These are phyloP conservation scores for Calonectria multiphialidica DNA, from an alignment of 2,329 filamentous ascomycete species.

Conservation along the genomic window DNA sequence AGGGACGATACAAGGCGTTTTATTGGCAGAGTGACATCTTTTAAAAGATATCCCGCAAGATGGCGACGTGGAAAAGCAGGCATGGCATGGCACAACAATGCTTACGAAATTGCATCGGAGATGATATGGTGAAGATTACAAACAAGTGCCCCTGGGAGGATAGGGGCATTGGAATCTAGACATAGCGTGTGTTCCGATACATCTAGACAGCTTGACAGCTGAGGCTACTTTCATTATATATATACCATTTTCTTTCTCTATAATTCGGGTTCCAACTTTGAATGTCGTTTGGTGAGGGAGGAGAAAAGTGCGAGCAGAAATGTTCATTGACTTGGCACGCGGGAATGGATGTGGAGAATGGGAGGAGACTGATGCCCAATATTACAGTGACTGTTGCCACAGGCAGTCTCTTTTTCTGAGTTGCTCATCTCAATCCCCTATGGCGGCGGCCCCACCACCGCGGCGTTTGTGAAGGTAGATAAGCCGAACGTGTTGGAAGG, in stretches of 20 bases:
- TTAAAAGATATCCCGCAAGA: conserved; percentile 25
- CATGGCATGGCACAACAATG: conserved; percentile 4
- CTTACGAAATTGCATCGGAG: conserved; percentile 15
- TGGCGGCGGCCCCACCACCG: not conserved
- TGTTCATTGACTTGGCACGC: no score
- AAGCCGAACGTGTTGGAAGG: not conserved
- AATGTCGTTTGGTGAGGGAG: no score
- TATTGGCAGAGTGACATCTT: conserved; percentile 20
- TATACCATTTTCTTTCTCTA: conserved; percentile 14
- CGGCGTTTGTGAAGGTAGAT: not conserved
- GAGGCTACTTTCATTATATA: conserved; percentile 21
- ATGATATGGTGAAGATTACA: not conserved
- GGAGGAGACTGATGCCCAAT: no score
- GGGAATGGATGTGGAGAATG: no score
- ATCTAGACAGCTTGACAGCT: conserved; percentile 24
- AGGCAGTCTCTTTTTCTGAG: not conserved
- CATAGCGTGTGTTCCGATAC: conserved; percentile 10
- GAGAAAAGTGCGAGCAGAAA: no score
- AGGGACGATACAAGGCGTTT: conserved; percentile 25
- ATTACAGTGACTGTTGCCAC: no score
- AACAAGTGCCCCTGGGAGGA: conserved; percentile 1
- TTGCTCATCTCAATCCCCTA: not conserved
- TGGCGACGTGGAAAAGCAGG: conserved; percentile 4
- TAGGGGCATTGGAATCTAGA: not conserved
- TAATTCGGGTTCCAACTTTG: not conserved